Conservation (phyloP, 2,329 filamentous ascomycete genomes). For the Aspergillus fumigatus region DNA sequence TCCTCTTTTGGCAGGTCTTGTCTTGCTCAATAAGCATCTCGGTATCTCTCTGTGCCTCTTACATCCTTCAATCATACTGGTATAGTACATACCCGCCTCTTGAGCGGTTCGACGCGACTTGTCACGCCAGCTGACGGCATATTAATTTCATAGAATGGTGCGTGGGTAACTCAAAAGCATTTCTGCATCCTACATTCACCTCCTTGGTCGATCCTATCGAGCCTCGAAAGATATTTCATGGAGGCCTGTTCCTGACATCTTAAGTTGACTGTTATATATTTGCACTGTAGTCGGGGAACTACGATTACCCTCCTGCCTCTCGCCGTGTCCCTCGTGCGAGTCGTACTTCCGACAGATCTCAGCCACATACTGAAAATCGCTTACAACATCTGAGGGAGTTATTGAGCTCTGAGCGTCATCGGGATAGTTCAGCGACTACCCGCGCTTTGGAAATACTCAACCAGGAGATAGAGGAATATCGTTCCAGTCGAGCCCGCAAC, state of each 20-base stretch:
- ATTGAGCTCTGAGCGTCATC: constrained; percentile 33
- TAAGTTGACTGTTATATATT: constrained; percentile 16
- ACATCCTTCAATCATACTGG: constrained; percentile 3
- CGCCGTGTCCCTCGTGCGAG: constrained; percentile 23
- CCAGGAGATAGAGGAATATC: constrained; percentile 34
- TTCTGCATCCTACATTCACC: neutral
- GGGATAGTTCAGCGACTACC: constrained; percentile 21
- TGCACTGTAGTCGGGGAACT: constrained; percentile 37
- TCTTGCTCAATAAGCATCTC: neutral
- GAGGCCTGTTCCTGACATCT: neutral
- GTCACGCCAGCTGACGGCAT: constrained; percentile 3
- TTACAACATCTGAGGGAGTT: constrained; percentile 37
- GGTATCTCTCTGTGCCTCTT: neutral
- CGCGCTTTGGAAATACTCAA: constrained; percentile 38
- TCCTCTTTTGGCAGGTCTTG: neutral
- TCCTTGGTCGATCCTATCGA: neutral
- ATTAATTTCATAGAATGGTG: constrained; percentile 15
- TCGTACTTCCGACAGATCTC: constrained; percentile 20
- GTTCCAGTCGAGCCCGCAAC: constrained; percentile 22
- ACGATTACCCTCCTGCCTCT: constrained; percentile 40
- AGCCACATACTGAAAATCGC: constrained; percentile 20
- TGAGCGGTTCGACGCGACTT: neutral
- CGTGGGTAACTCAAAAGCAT: constrained; percentile 2
- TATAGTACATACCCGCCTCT: constrained; percentile 10
- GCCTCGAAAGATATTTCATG: neutral